Evolutionary conservation across 805 yeast species (phyloP), one percentile per base, ranked within the genome.

Genomic region (Starmerella sp.): DNA sequence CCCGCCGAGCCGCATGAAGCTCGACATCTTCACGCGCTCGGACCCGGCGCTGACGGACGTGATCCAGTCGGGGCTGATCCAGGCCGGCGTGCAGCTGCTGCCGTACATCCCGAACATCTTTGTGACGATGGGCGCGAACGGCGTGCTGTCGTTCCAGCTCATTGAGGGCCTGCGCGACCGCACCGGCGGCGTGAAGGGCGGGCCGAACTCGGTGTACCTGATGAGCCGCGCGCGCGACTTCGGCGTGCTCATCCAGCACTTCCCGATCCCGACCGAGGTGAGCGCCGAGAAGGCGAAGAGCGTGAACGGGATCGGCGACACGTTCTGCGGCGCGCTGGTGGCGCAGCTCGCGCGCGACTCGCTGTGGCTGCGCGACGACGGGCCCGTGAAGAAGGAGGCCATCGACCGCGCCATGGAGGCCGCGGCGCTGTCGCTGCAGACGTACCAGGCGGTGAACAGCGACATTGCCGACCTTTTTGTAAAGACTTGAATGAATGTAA

Each of bases 231-330:
- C 49, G 47, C 48, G 53, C 29, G 56, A 47, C 31, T 56, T 75
- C 51, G 88, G 88, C 4, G 73, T 84, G 5, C 71, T 80, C 7
- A 71, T 86, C 22, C 86, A 85, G 62, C 83, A 84, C 65, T 83
- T 76, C 65, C 70, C 71, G 2, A 75, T 78, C 0, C 58, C 63
- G 1, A 69, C 76, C 3, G 67, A 70, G 1, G 60, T 65, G 6
- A 54, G 59, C 2, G 73, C 77, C 0, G 65, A 71, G 3, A 64
- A 67, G 0, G 74, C 84, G 11, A 69, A 68, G 32, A 86, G 82
- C 60, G 95, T 85, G 35, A 86, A 91, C 9, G 96, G 96, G 2
- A 95, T 95, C 0, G 96, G 96, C 10, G 96, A 88, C 67, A 76
- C 93, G 0, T 73, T 88, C 44, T 75, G 81, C 32, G 96, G 96